Evolutionary conservation across 495 filamentous ascomycete genomes (phyloP).

Genomic region (Aspergillus asperescens): DNA sequence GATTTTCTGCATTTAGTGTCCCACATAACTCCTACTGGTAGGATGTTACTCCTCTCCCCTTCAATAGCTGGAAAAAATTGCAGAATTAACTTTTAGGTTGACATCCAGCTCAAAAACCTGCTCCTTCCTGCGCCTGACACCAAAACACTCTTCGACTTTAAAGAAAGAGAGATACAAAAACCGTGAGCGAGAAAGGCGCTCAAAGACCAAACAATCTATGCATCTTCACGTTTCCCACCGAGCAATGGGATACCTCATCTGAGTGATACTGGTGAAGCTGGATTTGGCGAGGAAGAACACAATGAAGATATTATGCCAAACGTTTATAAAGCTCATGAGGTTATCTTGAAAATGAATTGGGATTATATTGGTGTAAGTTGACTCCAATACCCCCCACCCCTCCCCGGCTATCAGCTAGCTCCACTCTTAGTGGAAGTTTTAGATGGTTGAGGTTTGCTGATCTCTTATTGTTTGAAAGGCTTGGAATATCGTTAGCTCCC

Average conservation of each 20-base stretch:
- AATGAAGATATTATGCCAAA: constrained; percentile 17
- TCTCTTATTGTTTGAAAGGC: too few relatives aligned
- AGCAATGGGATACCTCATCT: constrained; percentile 19
- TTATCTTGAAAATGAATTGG: constrained; percentile 34
- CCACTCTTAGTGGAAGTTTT: too few relatives aligned
- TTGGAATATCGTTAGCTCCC: too few relatives aligned
- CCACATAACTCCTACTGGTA: constrained; percentile 40
- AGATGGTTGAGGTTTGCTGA: too few relatives aligned
- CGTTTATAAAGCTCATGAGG: constrained; percentile 28
- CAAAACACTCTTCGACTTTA: neutral
- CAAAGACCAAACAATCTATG: constrained; percentile 22
- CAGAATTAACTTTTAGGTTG: too few relatives aligned
- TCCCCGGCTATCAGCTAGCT: too few relatives aligned
- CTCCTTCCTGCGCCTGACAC: too few relatives aligned
- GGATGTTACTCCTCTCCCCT: neutral
- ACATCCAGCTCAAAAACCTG: too few relatives aligned
- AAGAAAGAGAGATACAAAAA: constrained; percentile 12
- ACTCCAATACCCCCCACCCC: too few relatives aligned
- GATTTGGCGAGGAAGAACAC: constrained; percentile 23
- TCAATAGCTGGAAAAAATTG: too few relatives aligned
- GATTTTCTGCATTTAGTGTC: constrained; percentile 38
- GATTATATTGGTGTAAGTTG: constrained; percentile 37
- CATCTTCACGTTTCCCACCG: neutral
- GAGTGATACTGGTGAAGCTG: constrained; percentile 27
- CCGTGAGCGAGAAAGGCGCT: constrained; percentile 20